Evolutionary conservation across 495 filamentous ascomycete species (phyloP), one percentile per base, ranked within the genome.

Genomic region (Podospora bellae-mahoneyi): DNA sequence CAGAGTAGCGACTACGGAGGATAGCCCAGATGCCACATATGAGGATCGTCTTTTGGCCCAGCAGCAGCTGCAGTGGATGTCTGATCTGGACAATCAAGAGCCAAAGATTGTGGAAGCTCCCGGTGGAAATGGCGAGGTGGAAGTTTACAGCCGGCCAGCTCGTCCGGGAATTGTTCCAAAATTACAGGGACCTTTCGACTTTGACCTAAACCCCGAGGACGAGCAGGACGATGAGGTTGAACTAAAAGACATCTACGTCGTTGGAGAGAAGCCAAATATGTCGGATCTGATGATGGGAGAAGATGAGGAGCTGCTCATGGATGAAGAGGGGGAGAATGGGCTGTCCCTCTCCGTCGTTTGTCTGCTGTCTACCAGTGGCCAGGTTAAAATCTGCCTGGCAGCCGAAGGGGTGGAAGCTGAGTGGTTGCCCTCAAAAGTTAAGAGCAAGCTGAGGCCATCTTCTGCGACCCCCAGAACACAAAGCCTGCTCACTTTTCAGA

Each of bases 161-260:
- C 84, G 82, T n/a, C 91, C 90, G 1, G 89, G 92, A 20, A 80
- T 85, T 5, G 84, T 94, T 34, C 93, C 93, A 5, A 88, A 85
- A 69, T 78, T 97, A 54, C 93, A 97, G 78, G 93, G 93, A 2
- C 93, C 93, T 2, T 96, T 96, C 76, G 83, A 90, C 10, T 80
- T 94, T 16, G 85, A 90, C 26, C 76, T 85, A 6, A 89, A 84
- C 60, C 80, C 85, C 1, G 87, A 91, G 32, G 82, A 85, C 39
- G 80, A 88, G 58, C 86, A 91, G 56, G 89, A 92, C 69, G 76
- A 89, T 26, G 91, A 95, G 71, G 80, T 90, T 3, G 79, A 84
- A 64, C 75, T 87, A 19, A 85, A 78, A 62, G 84, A 86, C 62
- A 85, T 86, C 1, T 79, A 78, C 66, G 83, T 84, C n/a, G 82